phyloP scores from a whole-genome alignment of 2,329 filamentous ascomycete species.

The Paecilomyces fulvus region DNA sequence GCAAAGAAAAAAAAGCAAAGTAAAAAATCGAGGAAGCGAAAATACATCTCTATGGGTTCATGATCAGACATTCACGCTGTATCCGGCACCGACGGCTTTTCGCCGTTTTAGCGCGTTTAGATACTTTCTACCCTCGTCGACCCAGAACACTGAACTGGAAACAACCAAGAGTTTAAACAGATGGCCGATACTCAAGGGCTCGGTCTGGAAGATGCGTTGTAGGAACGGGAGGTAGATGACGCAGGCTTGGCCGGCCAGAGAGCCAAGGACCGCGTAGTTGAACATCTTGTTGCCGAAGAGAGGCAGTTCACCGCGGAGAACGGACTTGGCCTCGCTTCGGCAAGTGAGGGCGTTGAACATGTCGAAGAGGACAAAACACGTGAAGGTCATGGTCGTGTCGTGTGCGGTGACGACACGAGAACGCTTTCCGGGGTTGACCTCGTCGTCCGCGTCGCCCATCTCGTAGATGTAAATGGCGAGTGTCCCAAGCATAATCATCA shows the following conservation, averaged over 20 bases:
- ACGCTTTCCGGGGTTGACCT: slow-evolving; percentile 28
- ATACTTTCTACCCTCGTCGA: slow-evolving; percentile 82
- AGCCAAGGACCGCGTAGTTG: slow-evolving; percentile 87
- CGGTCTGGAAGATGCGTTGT: slow-evolving; percentile 93
- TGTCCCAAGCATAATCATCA: slow-evolving; percentile 87
- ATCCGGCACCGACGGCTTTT: slow-evolving; percentile 26
- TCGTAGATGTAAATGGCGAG: slow-evolving; percentile 85
- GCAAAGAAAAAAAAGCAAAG: background rate
- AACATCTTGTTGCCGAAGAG: slow-evolving; percentile 86
- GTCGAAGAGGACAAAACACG: slow-evolving; percentile 96
- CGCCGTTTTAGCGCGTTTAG: slow-evolving; percentile 22
- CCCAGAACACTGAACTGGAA: slow-evolving; percentile 90
- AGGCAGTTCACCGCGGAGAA: slow-evolving; percentile 76
- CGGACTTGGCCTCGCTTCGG: slow-evolving; percentile 80
- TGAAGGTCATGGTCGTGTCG: slow-evolving; percentile 99
- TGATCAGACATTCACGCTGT: slow-evolving; percentile 33
- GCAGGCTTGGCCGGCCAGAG: slow-evolving; percentile 72
- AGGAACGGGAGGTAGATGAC: slow-evolving; percentile 94
- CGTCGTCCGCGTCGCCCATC: slow-evolving; percentile 62
- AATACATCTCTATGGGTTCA: background rate
- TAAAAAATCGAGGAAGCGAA: background rate
- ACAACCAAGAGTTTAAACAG: slow-evolving; percentile 63
- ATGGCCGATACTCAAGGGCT: slow-evolving; percentile 68
- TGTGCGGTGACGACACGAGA: slow-evolving; percentile 68
- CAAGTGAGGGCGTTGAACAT: slow-evolving; percentile 98